Percentiles rank a stretch among this genome's conserved stretches.
phyloP scores from a whole-genome alignment of 352 stramenopile species.

The Plasmopara halstedii region DNA sequence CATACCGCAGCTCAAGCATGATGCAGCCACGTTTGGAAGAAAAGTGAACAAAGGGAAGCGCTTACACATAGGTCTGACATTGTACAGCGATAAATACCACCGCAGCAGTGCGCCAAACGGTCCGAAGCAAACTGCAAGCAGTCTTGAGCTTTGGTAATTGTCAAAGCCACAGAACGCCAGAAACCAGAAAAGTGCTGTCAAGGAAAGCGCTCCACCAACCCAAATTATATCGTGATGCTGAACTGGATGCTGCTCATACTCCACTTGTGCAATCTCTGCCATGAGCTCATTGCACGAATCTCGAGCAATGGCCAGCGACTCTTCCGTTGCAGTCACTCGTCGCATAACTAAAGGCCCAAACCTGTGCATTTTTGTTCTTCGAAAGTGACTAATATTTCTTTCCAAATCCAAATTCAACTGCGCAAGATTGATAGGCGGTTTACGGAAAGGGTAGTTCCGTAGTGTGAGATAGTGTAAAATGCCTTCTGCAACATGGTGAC shows the following conservation, averaged over 20 bases:
- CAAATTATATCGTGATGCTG: slow-evolving; percentile 24
- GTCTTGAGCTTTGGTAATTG: slow-evolving; percentile 42
- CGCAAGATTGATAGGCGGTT: slow-evolving; percentile 33
- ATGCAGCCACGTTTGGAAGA: slow-evolving; percentile 49
- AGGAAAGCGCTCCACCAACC: slow-evolving; percentile 9
- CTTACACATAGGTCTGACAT: slow-evolving; percentile 37
- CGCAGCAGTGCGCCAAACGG: slow-evolving; percentile 49
- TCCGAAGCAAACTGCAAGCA: slow-evolving; percentile 49
- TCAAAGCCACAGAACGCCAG: slow-evolving; percentile 35
- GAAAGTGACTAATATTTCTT: slow-evolving; percentile 36
- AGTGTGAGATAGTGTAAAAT: slow-evolving; percentile 33
- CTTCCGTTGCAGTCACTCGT: slow-evolving; percentile 35
- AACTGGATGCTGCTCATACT: slow-evolving; percentile 36
- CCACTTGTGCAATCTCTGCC: slow-evolving; percentile 37
- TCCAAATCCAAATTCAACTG: slow-evolving; percentile 51
- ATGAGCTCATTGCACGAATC: slow-evolving; percentile 39
- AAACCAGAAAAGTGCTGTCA: slow-evolving; percentile 36
- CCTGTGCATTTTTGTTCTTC: slow-evolving; percentile 33
- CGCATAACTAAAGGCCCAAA: slow-evolving; percentile 38
- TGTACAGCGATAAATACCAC: slow-evolving; percentile 49
- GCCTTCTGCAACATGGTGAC: slow-evolving; percentile 37
- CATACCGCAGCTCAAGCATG: slow-evolving; percentile 36
- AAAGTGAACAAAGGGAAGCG: slow-evolving; percentile 61
- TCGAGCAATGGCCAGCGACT: slow-evolving; percentile 26
- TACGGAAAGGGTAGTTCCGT: slow-evolving; percentile 38